Evolutionary conservation across 768 basidiomycete species (phyloP), one percentile per base, ranked within the genome.

Genomic region (Psilocybe tampanensis): DNA sequence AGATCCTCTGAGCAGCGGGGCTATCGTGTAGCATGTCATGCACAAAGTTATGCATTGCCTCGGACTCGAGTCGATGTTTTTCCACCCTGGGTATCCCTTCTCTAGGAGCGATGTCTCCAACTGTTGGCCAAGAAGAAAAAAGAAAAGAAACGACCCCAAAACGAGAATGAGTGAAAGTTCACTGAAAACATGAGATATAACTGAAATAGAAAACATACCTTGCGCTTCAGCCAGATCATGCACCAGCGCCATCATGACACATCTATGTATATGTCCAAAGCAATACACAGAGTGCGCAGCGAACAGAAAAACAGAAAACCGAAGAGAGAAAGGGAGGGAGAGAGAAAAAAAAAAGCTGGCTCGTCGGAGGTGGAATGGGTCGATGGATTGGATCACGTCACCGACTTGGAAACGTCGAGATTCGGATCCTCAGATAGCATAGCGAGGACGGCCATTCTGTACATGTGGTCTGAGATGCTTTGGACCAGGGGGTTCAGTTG

Each of bases 161-260:
- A n/a, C n/a, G n/a, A n/a, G n/a, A n/a, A n/a, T n/a, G n/a, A n/a
- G n/a, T n/a, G n/a, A n/a, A n/a, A n/a, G n/a, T n/a, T n/a, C n/a
- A n/a, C n/a, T n/a, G n/a, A n/a, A n/a, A n/a, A n/a, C 13, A 41
- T 45, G 18, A 52, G 32, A 9, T 36, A 8, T 15, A 15, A 22
- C 19, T 21, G 1, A 3, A 8, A 42, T 0, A 24, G 24, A 36
- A 34, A 7, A 21, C 26, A 8, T 33, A 88, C 92, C 89, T 79
- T 94, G 90, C 1, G 96, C 96, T 71, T 99, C 96, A 6, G 95
- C 95, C 13, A 99, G 82, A 72, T 99, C 96, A 66, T 99, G 96
- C 13, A 97, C 92, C 33, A 96, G 62, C 18, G 86, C 86, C 83
- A 98, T 88, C 91, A 95, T 88, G 13, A 92, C 87, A 57, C 90